Conservation (phyloP, 1,284 basidiomycete species). For the Ganoderma sp. region DNA sequence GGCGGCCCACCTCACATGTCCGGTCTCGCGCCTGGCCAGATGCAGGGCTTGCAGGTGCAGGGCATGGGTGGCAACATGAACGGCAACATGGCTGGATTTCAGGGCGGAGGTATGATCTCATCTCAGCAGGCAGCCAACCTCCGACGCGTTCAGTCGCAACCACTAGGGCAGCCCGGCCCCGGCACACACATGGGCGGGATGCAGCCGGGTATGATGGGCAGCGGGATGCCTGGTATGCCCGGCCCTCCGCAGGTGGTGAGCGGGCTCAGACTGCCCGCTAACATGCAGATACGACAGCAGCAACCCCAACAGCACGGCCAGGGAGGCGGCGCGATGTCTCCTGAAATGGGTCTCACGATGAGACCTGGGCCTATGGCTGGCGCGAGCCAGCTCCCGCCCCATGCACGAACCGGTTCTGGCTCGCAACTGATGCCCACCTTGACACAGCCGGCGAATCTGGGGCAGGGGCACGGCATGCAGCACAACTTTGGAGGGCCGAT, state of each 20-base stretch:
- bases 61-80: slow-evolving; percentile 29
- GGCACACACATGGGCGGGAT: slow-evolving; percentile 47
- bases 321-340: slow-evolving; percentile 46
- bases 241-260: slow-evolving; percentile 43
- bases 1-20: slow-evolving; percentile 47
- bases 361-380: slow-evolving; percentile 42
- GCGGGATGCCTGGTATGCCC: slow-evolving; percentile 28
- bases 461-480: slow-evolving; percentile 41
- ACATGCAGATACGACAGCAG: slow-evolving; percentile 35
- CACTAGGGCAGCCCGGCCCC: slow-evolving; percentile 45
- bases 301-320: slow-evolving; percentile 31
- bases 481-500: slow-evolving; percentile 52
- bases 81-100: slow-evolving; percentile 42
- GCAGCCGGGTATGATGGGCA: slow-evolving; percentile 46
- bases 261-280: slow-evolving; percentile 33
- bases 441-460: slow-evolving; percentile 51
- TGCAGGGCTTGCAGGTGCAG: slow-evolving; percentile 32
- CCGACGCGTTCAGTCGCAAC: slow-evolving; percentile 60
- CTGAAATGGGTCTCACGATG: slow-evolving; percentile 48
- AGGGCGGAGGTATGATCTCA: slow-evolving; percentile 43
- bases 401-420: slow-evolving; percentile 48
- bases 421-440: slow-evolving; percentile 58
- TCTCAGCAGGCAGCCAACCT: slow-evolving; percentile 38
- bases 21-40: slow-evolving; percentile 44
- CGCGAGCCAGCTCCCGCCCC: slow-evolving; percentile 48